Evolutionary conservation across 2,329 filamentous ascomycete species (phyloP).

Genomic region (Alternaria sp.): DNA sequence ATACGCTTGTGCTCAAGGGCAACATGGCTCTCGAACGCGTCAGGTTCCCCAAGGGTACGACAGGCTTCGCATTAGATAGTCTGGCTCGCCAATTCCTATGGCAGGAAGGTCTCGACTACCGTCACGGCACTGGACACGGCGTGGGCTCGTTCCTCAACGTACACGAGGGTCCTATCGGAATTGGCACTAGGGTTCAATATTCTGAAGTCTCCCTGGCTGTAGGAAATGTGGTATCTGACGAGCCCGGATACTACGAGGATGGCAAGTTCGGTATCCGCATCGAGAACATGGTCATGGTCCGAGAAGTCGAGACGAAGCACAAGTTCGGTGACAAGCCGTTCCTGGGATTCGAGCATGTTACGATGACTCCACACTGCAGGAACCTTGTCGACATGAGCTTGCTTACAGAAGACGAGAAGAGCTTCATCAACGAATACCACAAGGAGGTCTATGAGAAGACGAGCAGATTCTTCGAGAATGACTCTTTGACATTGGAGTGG

Average conservation of each 20-base stretch:
- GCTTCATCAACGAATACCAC: conserved; percentile 89
- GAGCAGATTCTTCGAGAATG: conserved; percentile 73
- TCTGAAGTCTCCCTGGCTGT: conserved; percentile 85
- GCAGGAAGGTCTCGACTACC: conserved; percentile 91
- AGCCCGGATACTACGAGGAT: conserved; percentile 97
- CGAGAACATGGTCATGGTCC: conserved; percentile 93
- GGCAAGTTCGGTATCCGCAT: conserved; percentile 94
- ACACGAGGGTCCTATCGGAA: conserved; percentile 95
- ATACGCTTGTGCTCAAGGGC: conserved; percentile 93
- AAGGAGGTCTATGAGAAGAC: conserved; percentile 83
- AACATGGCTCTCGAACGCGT: conserved; percentile 87
- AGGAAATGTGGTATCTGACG: conserved; percentile 96
- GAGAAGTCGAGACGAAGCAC: conserved; percentile 83
- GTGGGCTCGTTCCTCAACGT: conserved; percentile 96
- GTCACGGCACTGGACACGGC: conserved; percentile 95
- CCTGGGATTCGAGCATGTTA: conserved; percentile 95
- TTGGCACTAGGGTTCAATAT: conserved; percentile 90
- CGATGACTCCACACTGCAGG: conserved; percentile 92
- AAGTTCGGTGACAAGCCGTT: conserved; percentile 94
- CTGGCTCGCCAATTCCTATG: conserved; percentile 91
- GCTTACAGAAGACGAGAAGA: conserved; percentile 75
- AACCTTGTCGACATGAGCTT: conserved; percentile 81
- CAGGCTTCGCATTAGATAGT: conserved; percentile 87
- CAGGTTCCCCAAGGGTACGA: conserved; percentile 93
- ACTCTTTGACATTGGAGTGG: conserved; percentile 77